These are phyloP conservation scores for Vaccinium myrtillus DNA, from an alignment of 148 eudicot genomes.

Conservation along the genomic window DNA sequence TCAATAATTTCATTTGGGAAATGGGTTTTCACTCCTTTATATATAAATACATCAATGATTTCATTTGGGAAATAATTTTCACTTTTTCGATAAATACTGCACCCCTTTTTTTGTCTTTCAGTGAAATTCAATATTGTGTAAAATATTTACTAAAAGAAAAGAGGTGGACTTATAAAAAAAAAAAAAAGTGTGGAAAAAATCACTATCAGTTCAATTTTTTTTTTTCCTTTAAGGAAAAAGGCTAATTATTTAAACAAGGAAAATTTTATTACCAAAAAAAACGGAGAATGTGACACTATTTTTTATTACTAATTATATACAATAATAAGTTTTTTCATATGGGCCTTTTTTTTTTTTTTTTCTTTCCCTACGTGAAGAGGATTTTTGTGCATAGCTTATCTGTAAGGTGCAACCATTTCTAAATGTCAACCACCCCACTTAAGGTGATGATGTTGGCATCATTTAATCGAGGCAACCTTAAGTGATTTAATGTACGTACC, in stretches of 20 bases:
- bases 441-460: neutral
- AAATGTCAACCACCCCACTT: neutral
- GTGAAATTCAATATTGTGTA: too few species aligned
- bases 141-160: too few species aligned
- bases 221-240: too few species aligned
- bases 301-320: neutral
- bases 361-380: too few species aligned
- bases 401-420: neutral
- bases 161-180: too few species aligned
- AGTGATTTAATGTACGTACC: neutral
- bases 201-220: too few species aligned
- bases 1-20: too few species aligned
- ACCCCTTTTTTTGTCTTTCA: too few species aligned
- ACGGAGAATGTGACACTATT: neutral
- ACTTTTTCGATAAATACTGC: too few species aligned
- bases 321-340: neutral
- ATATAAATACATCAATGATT: neutral
- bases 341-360: neutral
- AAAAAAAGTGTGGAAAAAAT: too few species aligned
- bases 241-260: neutral
- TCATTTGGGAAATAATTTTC: too few species aligned
- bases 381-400: neutral
- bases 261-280: neutral
- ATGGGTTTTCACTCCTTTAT: too few species aligned
- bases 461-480: neutral